Evolutionary conservation across 257 asterid species (phyloP).

Genomic region (Marsdenia floribunda): DNA sequence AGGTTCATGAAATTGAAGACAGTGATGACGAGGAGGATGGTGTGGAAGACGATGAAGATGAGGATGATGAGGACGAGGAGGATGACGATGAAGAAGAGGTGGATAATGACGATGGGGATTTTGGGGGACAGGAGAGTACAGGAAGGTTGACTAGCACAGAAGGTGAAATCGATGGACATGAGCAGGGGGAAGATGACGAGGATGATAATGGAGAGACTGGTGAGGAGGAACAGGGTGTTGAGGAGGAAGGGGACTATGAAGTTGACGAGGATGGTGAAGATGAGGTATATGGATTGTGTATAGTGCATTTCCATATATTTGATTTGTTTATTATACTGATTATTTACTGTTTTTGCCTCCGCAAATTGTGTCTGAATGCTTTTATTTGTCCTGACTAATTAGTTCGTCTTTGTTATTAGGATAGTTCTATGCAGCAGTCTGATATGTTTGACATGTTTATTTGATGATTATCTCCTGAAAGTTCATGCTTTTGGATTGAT

Average conservation of each 20-base stretch:
- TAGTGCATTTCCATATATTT: background rate
- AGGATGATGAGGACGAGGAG: slow-evolving; percentile 48
- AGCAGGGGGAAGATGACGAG: slow-evolving; percentile 81
- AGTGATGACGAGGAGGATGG: slow-evolving; percentile 58
- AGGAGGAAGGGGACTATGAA: slow-evolving; percentile 57
- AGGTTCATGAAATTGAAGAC: slow-evolving; percentile 70
- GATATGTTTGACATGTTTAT: background rate
- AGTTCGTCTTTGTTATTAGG: background rate
- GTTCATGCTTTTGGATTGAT: background rate
- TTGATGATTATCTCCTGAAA: no score
- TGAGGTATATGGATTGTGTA: slow-evolving; percentile 48
- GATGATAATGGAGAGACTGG: slow-evolving; percentile 90
- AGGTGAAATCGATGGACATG: slow-evolving; percentile 95
- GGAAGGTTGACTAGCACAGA: slow-evolving; percentile 59
- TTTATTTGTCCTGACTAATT: background rate
- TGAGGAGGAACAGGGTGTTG: slow-evolving; percentile 70
- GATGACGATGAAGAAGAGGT: slow-evolving; percentile 77
- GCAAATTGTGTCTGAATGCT: background rate
- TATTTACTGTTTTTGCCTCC: background rate
- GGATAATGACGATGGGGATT: slow-evolving; percentile 62
- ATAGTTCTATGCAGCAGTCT: background rate
- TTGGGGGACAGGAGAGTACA: slow-evolving; percentile 50
- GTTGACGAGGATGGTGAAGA: slow-evolving; percentile 80
- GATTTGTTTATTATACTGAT: background rate
- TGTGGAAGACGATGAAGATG: slow-evolving; percentile 49